Evolutionary conservation across 2,329 filamentous ascomycete species (phyloP), one percentile per base, ranked within the genome.

Genomic region (Aulographum hederae): DNA sequence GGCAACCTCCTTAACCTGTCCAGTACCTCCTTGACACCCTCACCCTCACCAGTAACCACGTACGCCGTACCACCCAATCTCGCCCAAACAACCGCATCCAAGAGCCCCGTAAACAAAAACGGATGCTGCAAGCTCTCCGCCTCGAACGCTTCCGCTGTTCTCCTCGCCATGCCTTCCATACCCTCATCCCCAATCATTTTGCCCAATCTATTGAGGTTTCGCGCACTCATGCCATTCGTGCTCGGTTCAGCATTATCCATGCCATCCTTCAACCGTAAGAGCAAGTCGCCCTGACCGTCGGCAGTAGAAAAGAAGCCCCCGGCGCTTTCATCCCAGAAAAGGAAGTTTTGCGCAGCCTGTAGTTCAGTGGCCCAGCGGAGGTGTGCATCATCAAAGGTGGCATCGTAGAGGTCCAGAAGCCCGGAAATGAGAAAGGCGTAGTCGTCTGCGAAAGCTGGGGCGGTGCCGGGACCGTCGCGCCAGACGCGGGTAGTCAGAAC

Each of bases 231-330:
- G 25, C 81, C 82, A 48, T 98, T 98, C 32, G 80, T 78, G 0
- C 82, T 89, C 1, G 89, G 89, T 37, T 89, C 77, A 2, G 82
- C 76, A 4, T 81, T 81, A 52, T 98, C 89, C 67, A 94, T 94
- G 40, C 84, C 89, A 39, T 91, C 82, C 55, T 98, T 98, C 31
- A 94, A 67, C 16, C 86, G 76, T 37, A 95, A 69, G 36, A 94
- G 75, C 18, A 77, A 67, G 44, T 84, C 71, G 1, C 72, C 59
- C 6, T 75, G 71, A 26, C 64, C 54, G 10, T 60, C 56, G 4
- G 65, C 57, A 2, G 78, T 84, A 4, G 73, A 74, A 57, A 79
- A 89, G 62, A 86, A 89, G 19, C 68, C 80, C 36, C 56, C 41
- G 36, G 53, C 39, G 43, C 54, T 18, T 3, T 18, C 48, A 42